Evolutionary conservation across 2,329 filamentous ascomycete genomes (phyloP), one percentile per base, ranked within the genome.

Genomic region (Trichoderma guizhouense): DNA sequence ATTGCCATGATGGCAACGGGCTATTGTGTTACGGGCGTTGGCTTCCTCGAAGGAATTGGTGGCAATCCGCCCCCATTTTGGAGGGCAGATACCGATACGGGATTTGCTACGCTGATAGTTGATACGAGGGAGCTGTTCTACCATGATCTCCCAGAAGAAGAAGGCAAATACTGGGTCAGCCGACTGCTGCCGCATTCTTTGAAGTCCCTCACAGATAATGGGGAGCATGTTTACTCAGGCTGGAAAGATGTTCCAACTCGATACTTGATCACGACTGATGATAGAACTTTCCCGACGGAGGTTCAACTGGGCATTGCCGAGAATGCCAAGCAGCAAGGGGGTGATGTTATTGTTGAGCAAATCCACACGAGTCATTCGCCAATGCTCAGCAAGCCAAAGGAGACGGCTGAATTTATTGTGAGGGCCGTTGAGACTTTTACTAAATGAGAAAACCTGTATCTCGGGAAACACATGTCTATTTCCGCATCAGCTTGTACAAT

Each of bases 201-300:
- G 8, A 84, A 83, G 62, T 75, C 84, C 0, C 74, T 86, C n/a
- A 82, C 81, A 5, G 82, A 85, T 43, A 85, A 84, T 0, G 81
- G 81, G 0, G 83, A 87, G 71, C 71, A 79, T 61, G 73, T 79
- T 0, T 86, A 87, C 72, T 77, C 82, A 0, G 86, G 84, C 0
- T 87, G 85, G 85, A 75, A 75, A 72, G 84, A 86, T 53, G 83
- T 86, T 51, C 84, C 84, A 1, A 73, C 76, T 1, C 86, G 84
- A 84, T 86, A 83, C 73, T 74, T 87, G 3, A 81, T 79, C 0
- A 85, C 84, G 0, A 73, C 75, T 0, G 79, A 85, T 70, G 85
- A 87, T 72, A 76, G 73, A 7, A 81, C 79, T 1, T 72, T 84
- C 34, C 84, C 85, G 0, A 76, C 82, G 0, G 74, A 80, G 72